These are phyloP conservation scores for Obba rivulosa DNA, from an alignment of 768 basidiomycete species.

Conservation along the genomic window DNA sequence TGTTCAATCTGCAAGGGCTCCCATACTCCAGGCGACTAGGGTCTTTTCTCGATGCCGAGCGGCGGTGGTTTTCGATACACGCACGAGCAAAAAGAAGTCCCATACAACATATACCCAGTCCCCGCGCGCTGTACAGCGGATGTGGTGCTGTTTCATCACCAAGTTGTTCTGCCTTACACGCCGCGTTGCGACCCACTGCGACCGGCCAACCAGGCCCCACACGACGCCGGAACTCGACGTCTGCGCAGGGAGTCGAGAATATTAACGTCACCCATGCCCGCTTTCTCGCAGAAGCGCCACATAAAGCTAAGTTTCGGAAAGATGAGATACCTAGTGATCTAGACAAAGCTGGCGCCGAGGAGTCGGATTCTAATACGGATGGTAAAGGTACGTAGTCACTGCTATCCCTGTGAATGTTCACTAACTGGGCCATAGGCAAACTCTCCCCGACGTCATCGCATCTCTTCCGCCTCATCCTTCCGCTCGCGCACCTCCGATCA, in stretches of 20 bases:
- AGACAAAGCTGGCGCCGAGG: conserved; percentile 10
- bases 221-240: background rate
- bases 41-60: too few relatives aligned
- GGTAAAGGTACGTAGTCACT: conserved; percentile 30
- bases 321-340: conserved; percentile 3
- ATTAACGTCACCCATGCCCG: conserved; percentile 36
- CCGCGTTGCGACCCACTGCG: too few relatives aligned
- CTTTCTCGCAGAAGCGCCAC: conserved; percentile 38
- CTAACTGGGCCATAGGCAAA: conserved; percentile 37
- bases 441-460: conserved; percentile 58
- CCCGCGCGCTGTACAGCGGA: too few relatives aligned
- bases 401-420: background rate
- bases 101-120: too few relatives aligned
- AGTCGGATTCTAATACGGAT: conserved; percentile 16
- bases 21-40: too few relatives aligned
- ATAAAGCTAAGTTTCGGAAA: conserved; percentile 28
- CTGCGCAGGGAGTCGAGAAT: conserved; percentile 24
- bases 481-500: conserved; percentile 29
- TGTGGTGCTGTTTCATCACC: too few relatives aligned
- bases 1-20: too few relatives aligned
- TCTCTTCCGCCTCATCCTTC: conserved; percentile 60
- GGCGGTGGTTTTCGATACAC: too few relatives aligned
- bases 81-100: too few relatives aligned
- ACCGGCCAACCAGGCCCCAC: too few relatives aligned
- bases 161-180: too few relatives aligned